Evolutionary conservation across 257 asterid genomes (phyloP), one percentile per base, ranked within the genome.

Genomic region (Fraxinus cuspidata): DNA sequence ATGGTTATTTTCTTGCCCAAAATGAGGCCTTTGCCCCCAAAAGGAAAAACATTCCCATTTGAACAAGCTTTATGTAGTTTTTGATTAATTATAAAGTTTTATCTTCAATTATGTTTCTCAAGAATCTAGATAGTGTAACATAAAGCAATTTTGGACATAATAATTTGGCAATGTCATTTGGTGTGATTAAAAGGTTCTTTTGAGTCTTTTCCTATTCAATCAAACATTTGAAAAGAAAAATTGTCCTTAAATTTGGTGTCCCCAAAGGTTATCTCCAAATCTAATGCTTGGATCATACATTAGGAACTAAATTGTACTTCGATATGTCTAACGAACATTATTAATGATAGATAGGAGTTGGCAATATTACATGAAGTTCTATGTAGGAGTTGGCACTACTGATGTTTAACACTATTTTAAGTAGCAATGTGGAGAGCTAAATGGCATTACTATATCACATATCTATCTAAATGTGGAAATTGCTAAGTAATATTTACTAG

Each of bases 11-110:
- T 89, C 85, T 78, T 83, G 76, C 71, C 40, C 74, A 72, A 82
- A 75, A 76, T 74, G 87, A 88, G 90, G 69, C 80, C 87, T 83
- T 83, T 83, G 89, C n/a, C 82, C 81, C 78, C 84, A n/a, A 29
- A 88, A 86, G 85, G 88, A 73, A 85, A 70, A 86, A 85, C 89
- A 88, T 68, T 81, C 89, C 89, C 94, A 75, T 84, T 77, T 84
- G 86, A 76, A 80, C 23, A 4, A 77, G 77, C 73, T 58, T 73
- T 69, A 51, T n/a, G n/a, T n/a, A n/a, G n/a, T n/a, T n/a, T n/a
- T n/a, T 78, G 58, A 68, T 73, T 38, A 16, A 28, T 77, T 18
- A 60, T 79, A 75, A 51, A 58, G 73, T 27, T 82, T 82, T 73
- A 81, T 74, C 81, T 72, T 71, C 53, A 23, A 74, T 78, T 79